phyloP scores from a whole-genome alignment of 164 flowering plant species.

The Euptelea pleiosperma region DNA sequence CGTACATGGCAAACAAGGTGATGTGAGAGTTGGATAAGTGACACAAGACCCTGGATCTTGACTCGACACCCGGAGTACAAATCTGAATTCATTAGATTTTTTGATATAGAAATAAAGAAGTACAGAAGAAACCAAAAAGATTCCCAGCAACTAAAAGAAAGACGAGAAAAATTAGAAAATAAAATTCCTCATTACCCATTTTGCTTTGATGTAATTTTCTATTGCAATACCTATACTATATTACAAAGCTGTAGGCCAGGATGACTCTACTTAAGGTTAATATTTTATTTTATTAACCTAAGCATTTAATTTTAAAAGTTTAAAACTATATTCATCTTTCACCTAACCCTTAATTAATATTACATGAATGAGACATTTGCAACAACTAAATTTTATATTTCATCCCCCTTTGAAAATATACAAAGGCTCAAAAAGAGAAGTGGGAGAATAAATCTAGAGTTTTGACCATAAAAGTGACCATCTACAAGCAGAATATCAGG shows the following conservation, averaged over 20 bases:
- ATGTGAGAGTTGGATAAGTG: no score
- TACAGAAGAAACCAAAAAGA: background rate
- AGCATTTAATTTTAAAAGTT: no score
- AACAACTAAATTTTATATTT: background rate
- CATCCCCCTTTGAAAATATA: background rate
- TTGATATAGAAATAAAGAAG: background rate
- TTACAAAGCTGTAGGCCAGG: background rate
- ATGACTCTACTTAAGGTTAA: background rate
- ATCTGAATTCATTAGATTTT: background rate
- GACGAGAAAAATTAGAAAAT: background rate
- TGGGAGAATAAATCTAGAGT: no score
- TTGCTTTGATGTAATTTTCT: background rate
- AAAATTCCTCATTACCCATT: background rate
- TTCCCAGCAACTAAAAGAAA: background rate
- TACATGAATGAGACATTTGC: conserved; percentile 4
- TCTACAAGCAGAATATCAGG: no score
- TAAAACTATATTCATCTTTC: no score
- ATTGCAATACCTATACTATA: background rate
- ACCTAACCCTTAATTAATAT: conserved; percentile 12
- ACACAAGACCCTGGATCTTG: no score
- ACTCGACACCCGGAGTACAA: no score
- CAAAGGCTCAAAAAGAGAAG: no score
- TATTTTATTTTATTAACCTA: no score
- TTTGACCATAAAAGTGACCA: no score
- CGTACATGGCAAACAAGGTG: no score